Base-by-base conservation (phyloP, 73 alveolate species). In the Stentor coeruleus region DNA sequence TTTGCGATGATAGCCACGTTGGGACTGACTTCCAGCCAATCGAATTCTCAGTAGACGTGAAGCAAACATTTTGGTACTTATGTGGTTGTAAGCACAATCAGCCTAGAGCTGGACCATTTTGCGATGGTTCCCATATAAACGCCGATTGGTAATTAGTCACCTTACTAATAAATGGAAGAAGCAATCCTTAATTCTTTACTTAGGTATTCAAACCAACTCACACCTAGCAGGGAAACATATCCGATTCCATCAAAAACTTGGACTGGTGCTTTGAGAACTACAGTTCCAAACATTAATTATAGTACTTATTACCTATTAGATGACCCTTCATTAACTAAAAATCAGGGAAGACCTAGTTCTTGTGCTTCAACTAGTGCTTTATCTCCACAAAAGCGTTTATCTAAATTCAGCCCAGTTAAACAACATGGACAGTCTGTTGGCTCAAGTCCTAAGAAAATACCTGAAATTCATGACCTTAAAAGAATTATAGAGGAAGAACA, bases 1-100 rank as follows among this genome's bases (percentile, higher is more conserved):
- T 87, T 74, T 90, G 96, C 42, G 93, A 90, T 80, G 93, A 90
- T 2, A 59, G 89, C 83, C 93, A 87, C 81, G 37, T 28, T 66
- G 91, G 81, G 6, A 90, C 89, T 3, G 91, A 83, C 3, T 90
- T 59, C 59, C 39, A 75, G 58, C 96, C 96, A 11, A 77, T 90
- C 77, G 81, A 87, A 39, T 87, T 82, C 57, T 82, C 72, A 42
- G 76, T 82, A 58, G 83, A 87, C 1, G 77, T 41, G 26, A 74
- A 79, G 49, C 84, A 75, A 35, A 38, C 41, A 35, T 39, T 49
- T 42, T 55, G 59, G 31, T 37, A 73, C 73, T 77, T 82, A 40
- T 90, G 95, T 26, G 93, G 91, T 0, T 90, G 95, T 55, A 89
- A 90, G 82, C 76, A 33, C 28, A 87, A 86, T 74, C 33, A 85